Evolutionary conservation across 1,139 yeast species (phyloP).

Genomic region (Casaregolazyma lundiana): DNA sequence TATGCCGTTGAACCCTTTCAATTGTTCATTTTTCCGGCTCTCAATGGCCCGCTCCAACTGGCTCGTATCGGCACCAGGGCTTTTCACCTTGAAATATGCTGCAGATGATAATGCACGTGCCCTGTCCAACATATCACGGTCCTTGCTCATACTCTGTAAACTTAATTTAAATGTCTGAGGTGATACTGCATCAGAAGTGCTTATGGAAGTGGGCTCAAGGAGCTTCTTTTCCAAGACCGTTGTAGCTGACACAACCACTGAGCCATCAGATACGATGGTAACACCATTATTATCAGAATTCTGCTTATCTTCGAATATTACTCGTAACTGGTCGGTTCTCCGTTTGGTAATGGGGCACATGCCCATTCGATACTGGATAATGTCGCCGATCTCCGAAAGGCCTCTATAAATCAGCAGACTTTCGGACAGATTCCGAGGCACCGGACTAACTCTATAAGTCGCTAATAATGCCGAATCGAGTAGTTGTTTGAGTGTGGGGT

Average conservation of each 20-base stretch:
- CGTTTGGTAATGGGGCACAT: conserved; percentile 33
- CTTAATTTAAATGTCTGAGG: conserved; percentile 5
- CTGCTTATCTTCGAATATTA: conserved; percentile 28
- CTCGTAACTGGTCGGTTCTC: conserved; percentile 25
- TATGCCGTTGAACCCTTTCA: conserved; percentile 12
- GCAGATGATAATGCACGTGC: conserved; percentile 8
- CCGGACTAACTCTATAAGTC: conserved; percentile 27
- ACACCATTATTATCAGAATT: neutral
- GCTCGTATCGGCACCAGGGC: too few species aligned
- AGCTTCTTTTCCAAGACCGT: neutral
- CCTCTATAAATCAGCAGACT: conserved; percentile 26
- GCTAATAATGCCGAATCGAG: conserved; percentile 28
- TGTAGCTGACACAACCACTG: neutral
- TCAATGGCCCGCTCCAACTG: conserved; percentile 6
- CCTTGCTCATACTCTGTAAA: conserved; percentile 3
- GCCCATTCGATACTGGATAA: conserved; percentile 32
- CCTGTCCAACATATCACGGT: conserved; percentile 4
- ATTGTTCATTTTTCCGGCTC: conserved; percentile 5
- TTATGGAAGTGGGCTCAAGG: neutral
- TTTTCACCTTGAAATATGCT: conserved; percentile 8
- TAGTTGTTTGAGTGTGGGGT: conserved; percentile 17
- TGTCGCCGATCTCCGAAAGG: conserved; percentile 19
- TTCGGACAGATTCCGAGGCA: conserved; percentile 28
- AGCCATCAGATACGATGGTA: neutral
- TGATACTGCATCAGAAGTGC: neutral